Evolutionary conservation across 1,284 basidiomycete species (phyloP).

Genomic region (Pseudozyma hubeiensis): DNA sequence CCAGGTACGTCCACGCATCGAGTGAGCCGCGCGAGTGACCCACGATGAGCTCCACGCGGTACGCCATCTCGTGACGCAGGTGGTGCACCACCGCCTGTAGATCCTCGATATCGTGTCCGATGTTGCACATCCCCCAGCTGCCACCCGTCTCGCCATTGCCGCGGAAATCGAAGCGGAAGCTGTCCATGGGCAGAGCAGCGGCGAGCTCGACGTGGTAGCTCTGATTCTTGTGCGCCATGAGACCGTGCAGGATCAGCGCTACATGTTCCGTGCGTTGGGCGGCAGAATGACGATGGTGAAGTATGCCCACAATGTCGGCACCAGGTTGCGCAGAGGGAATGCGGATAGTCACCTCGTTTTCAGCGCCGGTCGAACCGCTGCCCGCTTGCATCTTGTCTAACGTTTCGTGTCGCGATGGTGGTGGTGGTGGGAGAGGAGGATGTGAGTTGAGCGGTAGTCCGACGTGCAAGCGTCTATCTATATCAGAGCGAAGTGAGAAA

Average conservation of each 20-base stretch:
- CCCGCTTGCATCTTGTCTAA: slow-evolving; percentile 1
- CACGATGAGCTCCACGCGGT: slow-evolving; percentile 2
- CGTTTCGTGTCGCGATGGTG: background rate
- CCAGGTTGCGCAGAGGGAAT: slow-evolving; percentile 4
- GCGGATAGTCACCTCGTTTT: background rate
- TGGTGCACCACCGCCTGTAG: slow-evolving; percentile 12
- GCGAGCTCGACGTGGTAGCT: slow-evolving; percentile 80
- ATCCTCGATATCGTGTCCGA: slow-evolving; percentile 18
- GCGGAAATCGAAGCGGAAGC: slow-evolving; percentile 84
- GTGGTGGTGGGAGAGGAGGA: background rate
- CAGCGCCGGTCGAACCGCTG: background rate
- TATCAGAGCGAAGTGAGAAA: too few species aligned
- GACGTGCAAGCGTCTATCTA: too few species aligned
- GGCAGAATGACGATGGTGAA: slow-evolving; percentile 1
- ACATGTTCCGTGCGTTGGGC: slow-evolving; percentile 1
- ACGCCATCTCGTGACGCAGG: slow-evolving; percentile 8
- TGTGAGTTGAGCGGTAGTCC: background rate
- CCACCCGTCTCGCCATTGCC: slow-evolving; percentile 7
- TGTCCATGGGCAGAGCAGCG: slow-evolving; percentile 76
- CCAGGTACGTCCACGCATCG: slow-evolving; percentile 8
- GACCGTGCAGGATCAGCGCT: slow-evolving; percentile 42
- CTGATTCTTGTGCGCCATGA: slow-evolving; percentile 73
- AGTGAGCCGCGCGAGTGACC: slow-evolving; percentile 15
- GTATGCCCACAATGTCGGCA: slow-evolving; percentile 3
- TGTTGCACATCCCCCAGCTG: slow-evolving; percentile 6